Percentiles rank a stretch among this genome's conserved stretches.
Evolutionary conservation across 2,329 filamentous ascomycete genomes (phyloP).

Genomic region (Nigrospora osmanthi): DNA sequence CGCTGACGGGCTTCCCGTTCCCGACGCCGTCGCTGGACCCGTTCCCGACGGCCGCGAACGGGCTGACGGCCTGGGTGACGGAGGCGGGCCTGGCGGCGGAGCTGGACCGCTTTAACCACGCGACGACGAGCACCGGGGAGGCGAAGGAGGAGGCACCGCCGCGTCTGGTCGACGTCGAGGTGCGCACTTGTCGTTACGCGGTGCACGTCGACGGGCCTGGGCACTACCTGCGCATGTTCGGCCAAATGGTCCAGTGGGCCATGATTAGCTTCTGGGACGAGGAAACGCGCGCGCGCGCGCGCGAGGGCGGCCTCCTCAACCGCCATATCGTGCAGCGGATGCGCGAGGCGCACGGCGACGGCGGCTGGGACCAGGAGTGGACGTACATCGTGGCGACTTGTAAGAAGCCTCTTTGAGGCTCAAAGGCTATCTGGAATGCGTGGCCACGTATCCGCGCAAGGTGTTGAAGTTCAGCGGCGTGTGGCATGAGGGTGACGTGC

Average conservation of each 20-base stretch:
- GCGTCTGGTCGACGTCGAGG: not conserved
- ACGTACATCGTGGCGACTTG: not conserved
- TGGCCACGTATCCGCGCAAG: too few relatives aligned
- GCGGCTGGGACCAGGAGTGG: not conserved
- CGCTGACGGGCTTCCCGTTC: not conserved
- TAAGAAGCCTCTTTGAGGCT: not conserved
- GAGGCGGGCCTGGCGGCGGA: not conserved
- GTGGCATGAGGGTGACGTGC: not conserved
- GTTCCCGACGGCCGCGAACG: not conserved
- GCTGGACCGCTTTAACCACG: not conserved
- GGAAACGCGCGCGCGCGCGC: not conserved
- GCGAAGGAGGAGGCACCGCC: not conserved
- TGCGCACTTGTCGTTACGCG: not conserved
- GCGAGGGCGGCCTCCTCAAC: not conserved
- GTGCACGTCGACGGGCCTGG: not conserved
- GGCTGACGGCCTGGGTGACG: not conserved
- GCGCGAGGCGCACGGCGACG: not conserved
- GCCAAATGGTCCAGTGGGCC: not conserved
- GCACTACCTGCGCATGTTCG: not conserved
- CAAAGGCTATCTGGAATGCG: too few relatives aligned
- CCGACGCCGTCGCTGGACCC: not conserved
- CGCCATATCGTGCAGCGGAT: not conserved
- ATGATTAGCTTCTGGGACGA: not conserved
- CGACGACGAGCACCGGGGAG: not conserved
- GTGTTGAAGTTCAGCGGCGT: too few relatives aligned